phyloP scores from a whole-genome alignment of 306 rosid genomes.

The Citrullus colocynthis region DNA sequence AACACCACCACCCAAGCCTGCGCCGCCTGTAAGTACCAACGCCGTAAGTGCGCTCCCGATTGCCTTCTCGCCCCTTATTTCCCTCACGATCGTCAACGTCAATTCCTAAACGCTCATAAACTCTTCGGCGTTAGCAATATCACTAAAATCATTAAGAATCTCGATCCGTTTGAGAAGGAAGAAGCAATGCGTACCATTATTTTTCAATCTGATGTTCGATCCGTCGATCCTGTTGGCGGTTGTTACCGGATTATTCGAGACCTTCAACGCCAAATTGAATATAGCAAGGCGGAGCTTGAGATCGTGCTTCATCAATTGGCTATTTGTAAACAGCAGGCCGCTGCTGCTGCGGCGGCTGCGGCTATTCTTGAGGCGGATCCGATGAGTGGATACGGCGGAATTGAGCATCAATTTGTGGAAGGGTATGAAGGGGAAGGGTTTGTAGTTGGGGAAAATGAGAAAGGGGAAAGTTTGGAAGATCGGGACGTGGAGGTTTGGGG shows the following conservation, averaged over 20 bases:
- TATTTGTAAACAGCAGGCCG: constrained; percentile 22
- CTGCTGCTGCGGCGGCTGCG: neutral
- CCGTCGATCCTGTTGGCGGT: constrained; percentile 63
- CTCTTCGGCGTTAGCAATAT: constrained; percentile 73
- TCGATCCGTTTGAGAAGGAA: constrained; percentile 15
- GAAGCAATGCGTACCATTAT: constrained; percentile 44
- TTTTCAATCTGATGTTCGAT: constrained; percentile 52
- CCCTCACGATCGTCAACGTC: constrained; percentile 50
- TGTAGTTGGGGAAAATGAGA: constrained; percentile 12
- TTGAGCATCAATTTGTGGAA: constrained; percentile 3
- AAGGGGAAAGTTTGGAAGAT: constrained; percentile 11
- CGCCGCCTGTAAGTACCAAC: constrained; percentile 75
- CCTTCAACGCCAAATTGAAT: constrained; percentile 26
- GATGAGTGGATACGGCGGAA: neutral
- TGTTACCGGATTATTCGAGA: constrained; percentile 23
- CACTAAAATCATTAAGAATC: constrained; percentile 29
- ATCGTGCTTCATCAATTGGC: constrained; percentile 47
- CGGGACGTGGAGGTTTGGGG: constrained; percentile 45
- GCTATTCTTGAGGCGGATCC: constrained; percentile 25
- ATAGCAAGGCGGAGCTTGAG: constrained; percentile 23
- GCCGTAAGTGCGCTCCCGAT: constrained; percentile 55
- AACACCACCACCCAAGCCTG: constrained; percentile 55
- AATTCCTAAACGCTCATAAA: constrained; percentile 57
- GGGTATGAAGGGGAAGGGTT: neutral
- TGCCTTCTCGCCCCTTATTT: constrained; percentile 79